Percentiles rank a stretch among this genome's conserved stretches.
Conservation (phyloP, 768 basidiomycete genomes). For the Amanita inopinata region DNA sequence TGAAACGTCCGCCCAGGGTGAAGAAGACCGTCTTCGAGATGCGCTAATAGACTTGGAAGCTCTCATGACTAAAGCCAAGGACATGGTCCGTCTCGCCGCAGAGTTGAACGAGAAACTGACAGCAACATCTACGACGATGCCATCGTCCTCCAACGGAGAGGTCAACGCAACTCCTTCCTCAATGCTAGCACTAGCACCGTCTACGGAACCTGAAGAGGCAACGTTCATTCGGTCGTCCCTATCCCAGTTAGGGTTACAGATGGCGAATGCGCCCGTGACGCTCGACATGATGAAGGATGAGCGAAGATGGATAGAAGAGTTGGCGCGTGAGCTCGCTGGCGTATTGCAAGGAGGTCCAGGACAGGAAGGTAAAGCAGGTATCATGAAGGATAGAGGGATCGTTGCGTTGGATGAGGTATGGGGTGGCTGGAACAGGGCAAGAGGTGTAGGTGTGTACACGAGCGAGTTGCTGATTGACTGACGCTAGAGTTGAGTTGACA, state of each 20-base stretch:
- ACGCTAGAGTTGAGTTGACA: background rate
- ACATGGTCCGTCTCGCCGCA: constrained; percentile 86
- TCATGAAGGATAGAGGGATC: constrained; percentile 75
- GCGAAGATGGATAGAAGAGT: constrained; percentile 63
- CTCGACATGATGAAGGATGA: constrained; percentile 84
- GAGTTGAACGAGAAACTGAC: constrained; percentile 80
- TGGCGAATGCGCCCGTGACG: constrained; percentile 74
- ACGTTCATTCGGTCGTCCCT: constrained; percentile 85
- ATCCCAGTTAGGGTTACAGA: constrained; percentile 79
- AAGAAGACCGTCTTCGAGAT: constrained; percentile 57
- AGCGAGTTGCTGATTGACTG: constrained; percentile 4
- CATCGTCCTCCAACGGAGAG: constrained; percentile 20
- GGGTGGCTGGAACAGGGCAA: constrained; percentile 91
- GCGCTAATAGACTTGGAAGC: constrained; percentile 85
- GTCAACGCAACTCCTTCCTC: constrained; percentile 14
- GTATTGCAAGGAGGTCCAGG: constrained; percentile 45
- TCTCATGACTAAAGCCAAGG: constrained; percentile 82
- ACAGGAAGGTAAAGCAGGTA: constrained; percentile 30
- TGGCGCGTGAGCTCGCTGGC: constrained; percentile 73
- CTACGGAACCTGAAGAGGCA: constrained; percentile 68
- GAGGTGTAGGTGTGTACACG: constrained; percentile 68
- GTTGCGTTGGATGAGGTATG: constrained; percentile 89
- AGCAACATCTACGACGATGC: constrained; percentile 20
- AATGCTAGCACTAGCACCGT: constrained; percentile 22
- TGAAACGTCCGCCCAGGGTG: constrained; percentile 52